Evolutionary conservation across 2,329 filamentous ascomycete species (phyloP).

Genomic region (Dactylellina parvicollis): DNA sequence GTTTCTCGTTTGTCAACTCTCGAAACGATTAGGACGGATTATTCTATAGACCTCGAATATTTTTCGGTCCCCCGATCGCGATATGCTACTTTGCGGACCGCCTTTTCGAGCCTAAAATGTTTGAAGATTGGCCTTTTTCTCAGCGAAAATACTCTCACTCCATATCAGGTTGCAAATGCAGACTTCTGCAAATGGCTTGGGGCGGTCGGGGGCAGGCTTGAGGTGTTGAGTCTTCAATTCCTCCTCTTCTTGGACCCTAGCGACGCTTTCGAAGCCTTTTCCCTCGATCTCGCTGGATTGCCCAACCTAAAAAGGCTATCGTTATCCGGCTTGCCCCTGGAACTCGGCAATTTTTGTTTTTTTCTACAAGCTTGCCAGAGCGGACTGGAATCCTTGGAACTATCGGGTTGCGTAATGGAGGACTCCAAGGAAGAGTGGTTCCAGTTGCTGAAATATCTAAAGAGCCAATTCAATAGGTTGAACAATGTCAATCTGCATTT

Average conservation of each 20-base stretch:
- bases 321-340: background rate
- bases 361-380: background rate
- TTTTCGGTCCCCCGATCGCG: background rate
- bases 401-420: background rate
- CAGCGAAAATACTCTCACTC: background rate
- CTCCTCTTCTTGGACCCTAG: no score
- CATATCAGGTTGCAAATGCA: background rate
- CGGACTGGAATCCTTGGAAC: background rate
- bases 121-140: background rate
- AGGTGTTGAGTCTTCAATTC: background rate
- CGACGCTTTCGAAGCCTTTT: no score
- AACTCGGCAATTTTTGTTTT: background rate
- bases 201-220: background rate
- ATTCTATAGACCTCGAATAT: background rate
- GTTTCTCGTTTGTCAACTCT: background rate
- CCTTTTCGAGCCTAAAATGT: background rate
- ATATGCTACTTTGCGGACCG: background rate
- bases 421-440: background rate
- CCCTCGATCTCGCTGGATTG: background rate
- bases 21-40: background rate
- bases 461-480: background rate
- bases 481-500: no score
- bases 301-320: background rate
- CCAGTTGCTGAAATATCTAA: background rate
- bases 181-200: background rate